A percentile compares a stretch with the other conserved stretches of the same genome.
Evolutionary conservation across 805 yeast species (phyloP).

Genomic region (Candida nemodendra): DNA sequence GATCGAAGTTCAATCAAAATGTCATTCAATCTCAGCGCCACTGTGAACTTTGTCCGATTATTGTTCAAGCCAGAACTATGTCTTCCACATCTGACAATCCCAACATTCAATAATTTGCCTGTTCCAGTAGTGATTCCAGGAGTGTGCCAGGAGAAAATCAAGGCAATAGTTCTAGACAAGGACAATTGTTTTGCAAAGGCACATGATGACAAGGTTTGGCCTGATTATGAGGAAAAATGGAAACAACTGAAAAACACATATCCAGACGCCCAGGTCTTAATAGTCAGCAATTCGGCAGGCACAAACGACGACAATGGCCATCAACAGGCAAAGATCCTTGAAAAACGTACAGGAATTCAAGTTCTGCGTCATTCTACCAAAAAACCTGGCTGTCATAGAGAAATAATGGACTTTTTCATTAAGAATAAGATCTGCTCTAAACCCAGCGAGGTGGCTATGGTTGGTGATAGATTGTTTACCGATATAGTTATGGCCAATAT

Average conservation of each 20-base stretch:
- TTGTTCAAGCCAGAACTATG: conserved; percentile 64
- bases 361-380: conserved; percentile 72
- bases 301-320: conserved; percentile 67
- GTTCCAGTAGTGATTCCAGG: conserved; percentile 24
- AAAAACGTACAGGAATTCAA: conserved; percentile 61
- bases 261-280: conserved; percentile 62
- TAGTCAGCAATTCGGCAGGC: conserved; percentile 94
- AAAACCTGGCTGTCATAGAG: conserved; percentile 78
- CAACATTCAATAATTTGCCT: conserved; percentile 37
- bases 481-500: conserved; percentile 91
- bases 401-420: conserved; percentile 60
- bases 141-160: conserved; percentile 39
- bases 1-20: conserved; percentile 29
- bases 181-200: conserved; percentile 94
- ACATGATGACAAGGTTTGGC: conserved; percentile 77
- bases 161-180: conserved; percentile 84
- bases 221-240: conserved; percentile 63
- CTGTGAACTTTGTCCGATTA: conserved; percentile 62
- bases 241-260: conserved; percentile 48
- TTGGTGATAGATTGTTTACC: conserved; percentile 90
- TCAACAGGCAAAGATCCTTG: conserved; percentile 60
- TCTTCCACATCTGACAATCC: conserved; percentile 66
- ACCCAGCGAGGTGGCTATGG: conserved; percentile 71
- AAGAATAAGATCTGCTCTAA: conserved; percentile 42
- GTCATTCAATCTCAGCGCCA: conserved; percentile 64